phyloP scores from a whole-genome alignment of 805 yeast species.

The Suhomyces canberraensis region DNA sequence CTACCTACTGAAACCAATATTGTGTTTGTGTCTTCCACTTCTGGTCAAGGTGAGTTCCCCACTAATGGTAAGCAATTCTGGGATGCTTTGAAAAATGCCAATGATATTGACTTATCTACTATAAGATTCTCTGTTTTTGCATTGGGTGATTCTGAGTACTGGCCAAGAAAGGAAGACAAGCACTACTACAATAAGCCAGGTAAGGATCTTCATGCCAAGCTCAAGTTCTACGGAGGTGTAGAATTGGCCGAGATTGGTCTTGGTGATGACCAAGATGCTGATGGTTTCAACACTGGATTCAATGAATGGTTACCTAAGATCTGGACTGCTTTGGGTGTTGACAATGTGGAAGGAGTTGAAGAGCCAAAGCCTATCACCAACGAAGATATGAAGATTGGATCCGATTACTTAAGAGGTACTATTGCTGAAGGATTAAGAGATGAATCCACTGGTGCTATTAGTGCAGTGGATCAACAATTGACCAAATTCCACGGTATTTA shows the following conservation, averaged over 20 bases:
- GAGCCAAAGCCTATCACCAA: slow-evolving; percentile 91
- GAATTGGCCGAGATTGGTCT: slow-evolving; percentile 73
- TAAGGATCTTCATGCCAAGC: slow-evolving; percentile 63
- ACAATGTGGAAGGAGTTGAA: slow-evolving; percentile 71
- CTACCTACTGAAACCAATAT: slow-evolving; percentile 68
- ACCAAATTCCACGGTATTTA: slow-evolving; percentile 98
- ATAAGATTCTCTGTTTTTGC: slow-evolving; percentile 66
- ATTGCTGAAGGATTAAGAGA: slow-evolving; percentile 84
- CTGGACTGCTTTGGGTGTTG: slow-evolving; percentile 90
- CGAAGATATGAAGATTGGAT: slow-evolving; percentile 89
- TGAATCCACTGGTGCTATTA: slow-evolving; percentile 83
- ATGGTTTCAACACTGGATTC: slow-evolving; percentile 91
- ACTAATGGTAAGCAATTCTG: slow-evolving; percentile 75
- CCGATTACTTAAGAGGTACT: slow-evolving; percentile 88
- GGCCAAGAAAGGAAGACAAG: slow-evolving; percentile 96
- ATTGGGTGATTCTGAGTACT: slow-evolving; percentile 79
- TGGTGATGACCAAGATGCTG: slow-evolving; percentile 98
- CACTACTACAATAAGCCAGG: slow-evolving; percentile 93
- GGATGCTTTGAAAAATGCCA: slow-evolving; percentile 64
- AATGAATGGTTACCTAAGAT: slow-evolving; percentile 78
- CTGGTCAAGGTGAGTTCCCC: slow-evolving; percentile 87
- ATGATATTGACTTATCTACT: slow-evolving; percentile 60
- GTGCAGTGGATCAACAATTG: slow-evolving; percentile 87
- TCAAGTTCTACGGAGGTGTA: slow-evolving; percentile 69
- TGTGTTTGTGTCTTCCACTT: slow-evolving; percentile 67